A percentile compares a stretch with the other conserved stretches of the same genome.
phyloP scores from a whole-genome alignment of 805 yeast species.

The Myxozyma melibiosi region DNA sequence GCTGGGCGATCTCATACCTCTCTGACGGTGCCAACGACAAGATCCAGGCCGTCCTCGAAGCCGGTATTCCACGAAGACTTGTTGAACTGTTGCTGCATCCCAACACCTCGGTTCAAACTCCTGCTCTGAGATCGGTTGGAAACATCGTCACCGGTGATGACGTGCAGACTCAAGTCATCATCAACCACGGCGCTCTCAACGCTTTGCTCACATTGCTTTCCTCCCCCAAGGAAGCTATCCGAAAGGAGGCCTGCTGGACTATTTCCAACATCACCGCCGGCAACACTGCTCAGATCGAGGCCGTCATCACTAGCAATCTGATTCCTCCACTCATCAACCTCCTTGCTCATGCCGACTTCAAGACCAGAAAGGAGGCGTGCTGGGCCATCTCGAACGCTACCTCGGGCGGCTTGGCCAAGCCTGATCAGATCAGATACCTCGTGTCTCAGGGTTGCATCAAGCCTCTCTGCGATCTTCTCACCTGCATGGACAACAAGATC shows the following conservation, averaged over 20 bases:
- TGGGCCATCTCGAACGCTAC: constrained; percentile 99
- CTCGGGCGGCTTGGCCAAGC: constrained; percentile 88
- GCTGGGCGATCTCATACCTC: constrained; percentile 97
- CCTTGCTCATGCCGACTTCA: constrained; percentile 82
- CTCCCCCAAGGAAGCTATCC: constrained; percentile 86
- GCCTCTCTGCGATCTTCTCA: constrained; percentile 90
- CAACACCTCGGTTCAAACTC: constrained; percentile 87
- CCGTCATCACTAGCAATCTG: constrained; percentile 91
- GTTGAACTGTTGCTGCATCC: constrained; percentile 83
- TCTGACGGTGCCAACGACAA: constrained; percentile 92
- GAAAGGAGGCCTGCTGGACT: constrained; percentile 99
- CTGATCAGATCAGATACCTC: constrained; percentile 90
- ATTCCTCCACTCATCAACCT: constrained; percentile 86
- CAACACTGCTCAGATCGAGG: constrained; percentile 91
- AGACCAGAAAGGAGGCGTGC: constrained; percentile 97
- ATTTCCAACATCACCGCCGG: constrained; percentile 98
- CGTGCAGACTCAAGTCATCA: constrained; percentile 89
- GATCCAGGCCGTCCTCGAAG: constrained; percentile 95
- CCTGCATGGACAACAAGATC: constrained; percentile 85
- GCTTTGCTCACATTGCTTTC: constrained; percentile 78
- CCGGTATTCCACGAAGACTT: constrained; percentile 89
- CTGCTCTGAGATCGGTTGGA: constrained; percentile 96
- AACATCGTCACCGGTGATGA: constrained; percentile 98
- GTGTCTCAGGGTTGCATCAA: constrained; percentile 96
- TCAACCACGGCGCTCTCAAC: constrained; percentile 87